These are phyloP conservation scores for Nepenthes mirabilis DNA, from an alignment of 148 eudicot genomes.

Conservation along the genomic window DNA sequence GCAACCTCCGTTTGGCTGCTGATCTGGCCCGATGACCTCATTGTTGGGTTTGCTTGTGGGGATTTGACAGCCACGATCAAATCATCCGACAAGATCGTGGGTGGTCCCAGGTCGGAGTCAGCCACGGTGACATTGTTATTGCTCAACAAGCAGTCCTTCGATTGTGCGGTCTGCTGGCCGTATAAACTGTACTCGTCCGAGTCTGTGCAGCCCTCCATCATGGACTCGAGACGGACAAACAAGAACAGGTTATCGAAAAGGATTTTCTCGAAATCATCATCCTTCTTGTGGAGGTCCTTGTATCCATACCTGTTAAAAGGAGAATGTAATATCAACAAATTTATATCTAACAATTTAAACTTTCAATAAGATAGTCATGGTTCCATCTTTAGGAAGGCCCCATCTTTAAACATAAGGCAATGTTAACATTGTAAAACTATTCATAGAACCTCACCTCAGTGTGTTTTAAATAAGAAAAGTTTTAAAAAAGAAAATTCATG, in stretches of 20 bases:
- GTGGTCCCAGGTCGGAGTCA: conserved; percentile 5
- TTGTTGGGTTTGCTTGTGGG: conserved; percentile 14
- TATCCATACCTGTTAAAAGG: conserved; percentile 40
- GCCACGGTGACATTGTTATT: conserved; percentile 4
- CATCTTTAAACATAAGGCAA: too few relatives aligned
- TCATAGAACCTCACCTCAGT: too few relatives aligned
- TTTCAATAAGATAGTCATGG: too few relatives aligned
- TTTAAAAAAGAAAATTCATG: too few relatives aligned
- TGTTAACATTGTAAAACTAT: too few relatives aligned
- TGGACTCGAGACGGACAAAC: conserved; percentile 82
- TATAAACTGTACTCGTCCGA: conserved; percentile 79
- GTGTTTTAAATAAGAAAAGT: too few relatives aligned
- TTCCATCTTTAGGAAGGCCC: too few relatives aligned
- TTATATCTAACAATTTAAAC: too few relatives aligned
- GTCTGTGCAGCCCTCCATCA: conserved; percentile 97
- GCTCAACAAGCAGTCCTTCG: conserved; percentile 24
- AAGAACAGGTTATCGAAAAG: conserved; percentile 66
- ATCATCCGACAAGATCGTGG: conserved; percentile 50
- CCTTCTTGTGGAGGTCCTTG: conserved; percentile 89
- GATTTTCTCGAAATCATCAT: conserved; percentile 81
- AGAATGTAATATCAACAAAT: neutral
- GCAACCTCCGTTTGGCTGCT: conserved; percentile 56
- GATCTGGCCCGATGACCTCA: conserved; percentile 36
- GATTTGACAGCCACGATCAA: conserved; percentile 57
- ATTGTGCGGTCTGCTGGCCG: conserved; percentile 57